Base-by-base conservation (phyloP, 192 early-diverging fungal genomes). In the Backusella sp. region DNA sequence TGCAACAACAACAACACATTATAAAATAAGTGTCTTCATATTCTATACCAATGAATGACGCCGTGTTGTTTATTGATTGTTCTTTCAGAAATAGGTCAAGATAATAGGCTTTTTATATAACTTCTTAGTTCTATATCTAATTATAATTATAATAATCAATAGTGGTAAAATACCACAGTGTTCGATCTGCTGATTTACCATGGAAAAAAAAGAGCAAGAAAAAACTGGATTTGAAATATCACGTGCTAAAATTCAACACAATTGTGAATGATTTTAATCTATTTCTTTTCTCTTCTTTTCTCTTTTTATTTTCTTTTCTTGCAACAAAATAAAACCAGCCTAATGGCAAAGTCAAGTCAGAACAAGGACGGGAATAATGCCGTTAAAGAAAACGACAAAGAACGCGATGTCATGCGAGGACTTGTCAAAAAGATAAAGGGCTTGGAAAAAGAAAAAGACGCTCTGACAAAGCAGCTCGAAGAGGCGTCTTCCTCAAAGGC, bases 401-500 rank as follows among this genome's bases (percentile, higher is more conserved):
- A 84, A n/a, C 67, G 82, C 23, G 76, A 78, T 11, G 73, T 81
- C 21, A 81, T 81, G 68, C 32, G 76, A 28, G 76, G 80, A 8
- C 59, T 81, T 8, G 73, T 83, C 6, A 69, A 78, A 7, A 84
- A 78, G 37, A 82, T 81, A 39, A 72, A 82, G 39, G 21, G 30
- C 1, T 26, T 76, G 8, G 76, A 75, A 2, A 67, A 77, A n/a
- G 80, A 81, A 53, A 73, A 68, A 12, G 70, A 81, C 23, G 26
- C 12, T 4, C 11, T 81, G 23, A 19, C 28, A 15, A 39, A 70
- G 26, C 68, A 69, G n/a, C 14, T 78, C 21, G 42, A 82, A 28
- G 80, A 78, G 28, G 70, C 74, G 3, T 23, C 56, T 19, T 19
- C 56, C 41, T 62, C 75, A 66, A 74, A 67, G 21, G 36, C 21